Evolutionary conservation across 495 filamentous ascomycete genomes (phyloP), one percentile per base, ranked within the genome.

Genomic region (Hypomontagnella monticulosa): DNA sequence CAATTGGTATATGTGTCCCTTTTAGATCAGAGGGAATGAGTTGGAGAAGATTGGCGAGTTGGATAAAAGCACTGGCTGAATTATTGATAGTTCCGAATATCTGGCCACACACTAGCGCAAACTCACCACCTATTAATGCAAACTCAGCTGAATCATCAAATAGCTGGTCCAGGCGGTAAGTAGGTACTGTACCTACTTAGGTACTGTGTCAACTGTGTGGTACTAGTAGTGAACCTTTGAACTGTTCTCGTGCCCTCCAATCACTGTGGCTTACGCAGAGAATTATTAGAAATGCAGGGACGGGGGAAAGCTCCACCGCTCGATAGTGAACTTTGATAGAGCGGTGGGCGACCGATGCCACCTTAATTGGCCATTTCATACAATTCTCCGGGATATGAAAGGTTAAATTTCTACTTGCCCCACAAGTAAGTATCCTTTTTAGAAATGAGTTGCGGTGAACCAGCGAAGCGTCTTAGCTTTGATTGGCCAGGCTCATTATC

Each of bases 1-100:
- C 57, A 71, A 57, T 27, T 61, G 66, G 63, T 23, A 74, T 60
- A 74, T 71, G 69, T 74, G 71, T 74, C 71, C 71, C 71, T 49
- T 74, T 71, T 43, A 57, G 52, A 44, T 20, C 30, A 40, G 61
- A 52, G 37, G 55, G 36, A 43, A 44, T 63, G 42, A 71, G 69
- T 73, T 61, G 65, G 68, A 50, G 56, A 71, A 63, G 67, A 67
- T 58, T 57, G 46, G 38, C 53, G 43, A 44, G 30, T 43, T 57
- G 57, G 58, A 43, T 62, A 59, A 67, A 69, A 61, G 23, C 23
- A 27, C 23, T 53, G 56, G 67, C 44, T 65, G 59, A 63, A 69
- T 61, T 34, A 53, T 63, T 71, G 66, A n/a, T 6, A 27, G 23
- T 27, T 27, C 41, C 66, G 69, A 73, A 65, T 70, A 73, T 69